phyloP scores from a whole-genome alignment of 352 stramenopile genomes.

The Pythium biforme region DNA sequence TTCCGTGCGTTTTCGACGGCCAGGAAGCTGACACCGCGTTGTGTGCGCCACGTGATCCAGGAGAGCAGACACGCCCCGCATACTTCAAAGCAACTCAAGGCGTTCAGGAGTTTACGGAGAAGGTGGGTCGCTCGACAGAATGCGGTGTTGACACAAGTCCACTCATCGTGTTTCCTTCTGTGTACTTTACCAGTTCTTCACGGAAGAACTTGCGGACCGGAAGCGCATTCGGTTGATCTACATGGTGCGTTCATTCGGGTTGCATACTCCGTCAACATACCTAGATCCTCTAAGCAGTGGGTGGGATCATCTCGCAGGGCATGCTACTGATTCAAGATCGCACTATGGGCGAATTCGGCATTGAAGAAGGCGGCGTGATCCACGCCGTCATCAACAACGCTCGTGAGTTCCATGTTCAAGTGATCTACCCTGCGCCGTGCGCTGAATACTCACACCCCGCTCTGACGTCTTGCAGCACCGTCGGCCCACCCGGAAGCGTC shows the following conservation, averaged over 20 bases:
- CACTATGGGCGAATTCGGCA: slow-evolving; percentile 75
- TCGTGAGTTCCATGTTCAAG: slow-evolving; percentile 36
- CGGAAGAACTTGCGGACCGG: slow-evolving; percentile 40
- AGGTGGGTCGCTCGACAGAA: slow-evolving; percentile 24
- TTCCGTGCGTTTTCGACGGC: neutral
- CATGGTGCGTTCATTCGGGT: slow-evolving; percentile 52
- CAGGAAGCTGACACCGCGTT: slow-evolving; percentile 1
- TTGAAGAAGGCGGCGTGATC: slow-evolving; percentile 74
- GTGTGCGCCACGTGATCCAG: slow-evolving; percentile 21
- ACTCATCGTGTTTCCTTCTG: neutral
- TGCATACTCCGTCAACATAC: too few species aligned
- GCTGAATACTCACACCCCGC: slow-evolving; percentile 18
- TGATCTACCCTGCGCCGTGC: neutral
- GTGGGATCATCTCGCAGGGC: slow-evolving; percentile 25
- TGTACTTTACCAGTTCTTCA: slow-evolving; percentile 51
- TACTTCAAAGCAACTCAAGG: slow-evolving; percentile 69
- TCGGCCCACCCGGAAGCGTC: slow-evolving; percentile 41
- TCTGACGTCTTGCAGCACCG: slow-evolving; percentile 26
- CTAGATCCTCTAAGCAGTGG: neutral
- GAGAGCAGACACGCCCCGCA: slow-evolving; percentile 45
- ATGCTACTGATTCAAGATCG: slow-evolving; percentile 66
- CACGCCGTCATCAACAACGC: slow-evolving; percentile 72
- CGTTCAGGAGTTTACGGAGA: slow-evolving; percentile 59
- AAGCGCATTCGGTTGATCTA: slow-evolving; percentile 80
- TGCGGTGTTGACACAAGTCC: neutral